A percentile compares a stretch with the other conserved stretches of the same genome.
phyloP scores from a whole-genome alignment of 192 early-diverging fungal genomes.

The Pilobolus umbonatus region DNA sequence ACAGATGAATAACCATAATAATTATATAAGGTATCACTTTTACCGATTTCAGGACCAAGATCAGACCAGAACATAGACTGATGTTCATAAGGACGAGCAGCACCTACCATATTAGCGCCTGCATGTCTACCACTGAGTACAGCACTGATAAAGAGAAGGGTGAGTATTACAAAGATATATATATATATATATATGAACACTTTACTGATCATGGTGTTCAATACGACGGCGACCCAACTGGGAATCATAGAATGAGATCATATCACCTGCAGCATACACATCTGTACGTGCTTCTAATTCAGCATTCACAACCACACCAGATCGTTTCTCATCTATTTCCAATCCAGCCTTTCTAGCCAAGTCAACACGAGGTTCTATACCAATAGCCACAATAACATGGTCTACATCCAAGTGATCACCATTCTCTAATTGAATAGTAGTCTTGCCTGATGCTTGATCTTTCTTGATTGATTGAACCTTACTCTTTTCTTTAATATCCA shows the following conservation, averaged over 20 bases:
- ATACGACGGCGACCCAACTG: constrained; percentile 59
- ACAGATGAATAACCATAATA: neutral
- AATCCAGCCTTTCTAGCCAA: constrained; percentile 55
- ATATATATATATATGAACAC: neutral
- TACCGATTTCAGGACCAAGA: constrained; percentile 43
- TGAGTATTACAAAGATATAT: neutral
- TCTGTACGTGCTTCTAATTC: constrained; percentile 58
- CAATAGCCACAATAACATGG: constrained; percentile 58
- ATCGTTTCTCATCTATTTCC: constrained; percentile 52
- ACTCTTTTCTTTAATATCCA: constrained; percentile 42
- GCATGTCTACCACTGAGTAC: constrained; percentile 55
- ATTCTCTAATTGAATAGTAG: constrained; percentile 39
- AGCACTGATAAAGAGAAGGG: constrained; percentile 29
- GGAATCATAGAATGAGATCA: constrained; percentile 59
- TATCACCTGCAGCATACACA: constrained; percentile 64
- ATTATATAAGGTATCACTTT: neutral
- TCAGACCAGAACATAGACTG: constrained; percentile 61
- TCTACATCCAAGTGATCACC: constrained; percentile 44
- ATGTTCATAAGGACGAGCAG: constrained; percentile 47
- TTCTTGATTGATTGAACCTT: constrained; percentile 33
- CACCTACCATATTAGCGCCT: constrained; percentile 56
- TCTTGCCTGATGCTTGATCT: constrained; percentile 26
- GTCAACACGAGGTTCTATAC: constrained; percentile 55
- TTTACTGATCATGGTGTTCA: constrained; percentile 60
- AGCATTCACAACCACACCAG: constrained; percentile 61